Evolutionary conservation across 768 basidiomycete species (phyloP).

Genomic region (Phaeotremella fagi): DNA sequence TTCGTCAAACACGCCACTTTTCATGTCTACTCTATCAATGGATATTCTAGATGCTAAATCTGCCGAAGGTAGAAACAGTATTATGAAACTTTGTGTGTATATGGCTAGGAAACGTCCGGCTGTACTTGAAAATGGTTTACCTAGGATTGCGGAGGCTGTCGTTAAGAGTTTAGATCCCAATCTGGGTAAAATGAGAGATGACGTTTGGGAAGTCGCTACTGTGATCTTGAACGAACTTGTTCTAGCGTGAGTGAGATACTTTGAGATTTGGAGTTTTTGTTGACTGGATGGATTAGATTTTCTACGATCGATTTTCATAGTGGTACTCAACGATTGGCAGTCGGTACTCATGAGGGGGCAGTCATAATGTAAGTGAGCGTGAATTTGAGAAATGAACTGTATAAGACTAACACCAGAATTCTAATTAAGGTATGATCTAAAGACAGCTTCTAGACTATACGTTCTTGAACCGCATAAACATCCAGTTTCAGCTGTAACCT

Average conservation of each 20-base stretch:
- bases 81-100: slow-evolving; percentile 89
- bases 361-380: slow-evolving; percentile 51
- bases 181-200: slow-evolving; percentile 63
- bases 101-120: slow-evolving; percentile 89
- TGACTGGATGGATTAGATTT: slow-evolving; percentile 56
- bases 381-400: background rate
- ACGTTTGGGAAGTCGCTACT: slow-evolving; percentile 82
- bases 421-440: slow-evolving; percentile 78
- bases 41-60: slow-evolving; percentile 72
- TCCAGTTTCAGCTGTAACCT: slow-evolving; percentile 74
- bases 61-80: slow-evolving; percentile 67
- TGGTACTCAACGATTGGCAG: slow-evolving; percentile 77
- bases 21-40: slow-evolving; percentile 88
- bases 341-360: slow-evolving; percentile 91
- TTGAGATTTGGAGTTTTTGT: background rate
- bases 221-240: slow-evolving; percentile 95
- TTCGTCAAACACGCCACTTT: slow-evolving; percentile 71
- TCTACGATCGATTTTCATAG: slow-evolving; percentile 93
- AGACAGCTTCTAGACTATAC: slow-evolving; percentile 89
- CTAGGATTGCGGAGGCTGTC: slow-evolving; percentile 85
- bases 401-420: too few species aligned
- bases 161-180: slow-evolving; percentile 96
- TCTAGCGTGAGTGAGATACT: slow-evolving; percentile 62
- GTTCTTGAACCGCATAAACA: slow-evolving; percentile 88
- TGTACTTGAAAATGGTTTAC: slow-evolving; percentile 75